Conservation (phyloP, 805 yeast species). For the Hemisphaericaspora nanyangensis region DNA sequence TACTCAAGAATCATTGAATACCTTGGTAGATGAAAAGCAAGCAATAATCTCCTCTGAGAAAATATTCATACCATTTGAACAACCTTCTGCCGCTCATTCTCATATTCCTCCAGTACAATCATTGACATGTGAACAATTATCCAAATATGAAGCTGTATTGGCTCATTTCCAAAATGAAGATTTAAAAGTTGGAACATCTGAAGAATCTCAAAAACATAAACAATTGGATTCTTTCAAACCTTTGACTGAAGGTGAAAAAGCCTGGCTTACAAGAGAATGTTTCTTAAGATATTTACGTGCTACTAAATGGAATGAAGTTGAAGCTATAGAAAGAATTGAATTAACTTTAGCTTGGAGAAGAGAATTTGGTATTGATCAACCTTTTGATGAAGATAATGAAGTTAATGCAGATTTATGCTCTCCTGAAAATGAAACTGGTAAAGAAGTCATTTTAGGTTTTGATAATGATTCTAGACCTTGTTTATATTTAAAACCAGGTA, state of each 20-base stretch:
- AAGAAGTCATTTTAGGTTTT: constrained; percentile 85
- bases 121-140: constrained; percentile 52
- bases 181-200: constrained; percentile 47
- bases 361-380: constrained; percentile 65
- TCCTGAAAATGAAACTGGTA: constrained; percentile 85
- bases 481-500: constrained; percentile 85
- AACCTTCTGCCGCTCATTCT: constrained; percentile 27
- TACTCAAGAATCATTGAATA: constrained; percentile 5
- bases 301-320: constrained; percentile 78
- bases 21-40: constrained; percentile 3
- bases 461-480: constrained; percentile 92
- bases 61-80: constrained; percentile 17
- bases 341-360: constrained; percentile 90
- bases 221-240: constrained; percentile 27
- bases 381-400: constrained; percentile 39
- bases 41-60: constrained; percentile 7
- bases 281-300: constrained; percentile 87
- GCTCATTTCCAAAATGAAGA: constrained; percentile 56
- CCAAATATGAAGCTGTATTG: constrained; percentile 60
- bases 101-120: constrained; percentile 46
- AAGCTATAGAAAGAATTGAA: constrained; percentile 70
- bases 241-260: constrained; percentile 53
- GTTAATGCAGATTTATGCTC: constrained; percentile 53
- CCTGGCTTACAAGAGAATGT: constrained; percentile 94
- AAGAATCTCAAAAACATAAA: constrained; percentile 42